Percentiles rank a stretch among this genome's conserved stretches.
Evolutionary conservation across 1,284 basidiomycete species (phyloP).

Genomic region (Tetrapyrgos nigripes): DNA sequence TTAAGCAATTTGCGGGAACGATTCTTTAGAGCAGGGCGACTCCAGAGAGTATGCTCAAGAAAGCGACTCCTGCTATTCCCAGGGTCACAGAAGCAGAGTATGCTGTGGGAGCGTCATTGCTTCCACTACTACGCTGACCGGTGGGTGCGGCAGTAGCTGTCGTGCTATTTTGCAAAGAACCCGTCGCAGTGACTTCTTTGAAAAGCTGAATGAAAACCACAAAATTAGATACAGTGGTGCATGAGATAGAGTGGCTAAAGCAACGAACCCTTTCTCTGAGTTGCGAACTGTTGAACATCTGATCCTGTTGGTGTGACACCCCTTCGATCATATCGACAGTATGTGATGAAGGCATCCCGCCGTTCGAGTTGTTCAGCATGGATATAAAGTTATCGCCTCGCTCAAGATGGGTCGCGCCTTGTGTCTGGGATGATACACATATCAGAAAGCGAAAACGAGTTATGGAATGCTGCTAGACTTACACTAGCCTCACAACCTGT

Average conservation of each 20-base stretch:
- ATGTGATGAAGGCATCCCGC: constrained; percentile 9
- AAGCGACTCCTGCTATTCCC: background rate
- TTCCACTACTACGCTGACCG: background rate
- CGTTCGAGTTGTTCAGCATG: constrained; percentile 8
- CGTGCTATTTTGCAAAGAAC: background rate
- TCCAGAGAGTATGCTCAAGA: background rate
- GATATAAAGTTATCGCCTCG: constrained; percentile 17
- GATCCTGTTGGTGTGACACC: constrained; percentile 7
- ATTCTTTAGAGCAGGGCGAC: background rate
- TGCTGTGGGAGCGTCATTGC: background rate
- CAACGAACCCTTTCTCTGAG: background rate
- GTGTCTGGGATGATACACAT: constrained; percentile 7
- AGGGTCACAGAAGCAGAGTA: background rate
- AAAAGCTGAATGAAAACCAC: background rate
- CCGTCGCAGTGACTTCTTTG: background rate
- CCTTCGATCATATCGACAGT: constrained; percentile 15
- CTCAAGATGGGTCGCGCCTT: constrained; percentile 16
- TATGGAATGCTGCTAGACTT: too few relatives aligned
- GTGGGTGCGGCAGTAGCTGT: background rate
- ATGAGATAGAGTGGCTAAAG: background rate
- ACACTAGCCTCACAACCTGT: constrained; percentile 17
- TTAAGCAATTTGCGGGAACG: too few relatives aligned
- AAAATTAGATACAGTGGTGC: background rate
- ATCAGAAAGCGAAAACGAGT: too few relatives aligned
- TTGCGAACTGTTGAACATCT: background rate